Conservation (phyloP, 129 eudicot genomes). For the Escallonia rubra region DNA sequence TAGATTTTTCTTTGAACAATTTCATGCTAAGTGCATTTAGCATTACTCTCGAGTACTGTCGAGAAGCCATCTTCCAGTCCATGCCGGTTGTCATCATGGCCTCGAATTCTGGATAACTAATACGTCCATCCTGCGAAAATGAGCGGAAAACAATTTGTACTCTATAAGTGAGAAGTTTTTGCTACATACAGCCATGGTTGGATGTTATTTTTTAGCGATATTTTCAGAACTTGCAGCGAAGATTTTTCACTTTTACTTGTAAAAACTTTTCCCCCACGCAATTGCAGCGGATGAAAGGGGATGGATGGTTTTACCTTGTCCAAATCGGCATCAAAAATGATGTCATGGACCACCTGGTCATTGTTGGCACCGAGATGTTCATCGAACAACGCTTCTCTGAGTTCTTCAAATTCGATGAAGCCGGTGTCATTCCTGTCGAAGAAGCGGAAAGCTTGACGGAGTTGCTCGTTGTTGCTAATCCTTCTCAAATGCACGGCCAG, state of each 20-base stretch:
- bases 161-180: too few species aligned
- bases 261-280: too few species aligned
- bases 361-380: slow-evolving; percentile 35
- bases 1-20: slow-evolving; percentile 57
- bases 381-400: slow-evolving; percentile 61
- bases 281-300: too few species aligned
- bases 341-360: slow-evolving; percentile 68
- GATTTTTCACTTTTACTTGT: too few species aligned
- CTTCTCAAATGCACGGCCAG: slow-evolving; percentile 73
- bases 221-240: too few species aligned
- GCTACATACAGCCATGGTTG: too few species aligned
- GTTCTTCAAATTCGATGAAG: slow-evolving; percentile 81
- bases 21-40: slow-evolving; percentile 75
- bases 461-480: slow-evolving; percentile 69
- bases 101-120: slow-evolving; percentile 69
- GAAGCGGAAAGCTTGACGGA: slow-evolving; percentile 55
- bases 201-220: too few species aligned
- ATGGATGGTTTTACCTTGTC: slow-evolving; percentile 56
- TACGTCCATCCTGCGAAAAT: slow-evolving; percentile 66
- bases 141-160: background rate
- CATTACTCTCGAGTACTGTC: slow-evolving; percentile 88
- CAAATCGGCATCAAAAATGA: slow-evolving; percentile 71
- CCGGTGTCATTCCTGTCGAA: slow-evolving; percentile 77
- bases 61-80: slow-evolving; percentile 89
- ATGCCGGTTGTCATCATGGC: slow-evolving; percentile 88